Conservation (phyloP, 2,329 filamentous ascomycete species). For the Simplicillium sp. region DNA sequence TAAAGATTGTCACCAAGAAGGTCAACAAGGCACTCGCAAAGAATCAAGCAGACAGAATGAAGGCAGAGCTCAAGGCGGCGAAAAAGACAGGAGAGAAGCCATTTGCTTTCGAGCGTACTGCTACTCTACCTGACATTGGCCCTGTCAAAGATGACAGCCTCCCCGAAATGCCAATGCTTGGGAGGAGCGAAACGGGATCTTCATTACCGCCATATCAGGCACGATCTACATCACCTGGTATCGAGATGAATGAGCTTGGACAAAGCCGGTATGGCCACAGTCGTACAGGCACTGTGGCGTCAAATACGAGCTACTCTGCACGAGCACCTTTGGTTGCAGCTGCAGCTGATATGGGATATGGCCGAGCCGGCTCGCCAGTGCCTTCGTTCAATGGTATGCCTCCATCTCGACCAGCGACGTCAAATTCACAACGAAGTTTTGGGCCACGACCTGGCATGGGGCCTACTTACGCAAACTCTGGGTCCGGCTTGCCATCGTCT, state of each 20-base stretch:
- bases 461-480: slow-evolving; percentile 10
- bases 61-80: slow-evolving; percentile 38
- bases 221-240: slow-evolving; percentile 43
- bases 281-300: slow-evolving; percentile 44
- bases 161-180: slow-evolving; percentile 38
- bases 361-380: slow-evolving; percentile 24
- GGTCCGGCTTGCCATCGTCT: slow-evolving; percentile 12
- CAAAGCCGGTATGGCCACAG: slow-evolving; percentile 36
- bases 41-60: slow-evolving; percentile 53
- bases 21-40: slow-evolving; percentile 83
- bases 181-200: slow-evolving; percentile 42
- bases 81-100: slow-evolving; percentile 44
- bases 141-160: slow-evolving; percentile 34
- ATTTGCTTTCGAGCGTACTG: slow-evolving; percentile 38
- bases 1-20: slow-evolving; percentile 75
- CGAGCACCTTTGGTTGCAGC: slow-evolving; percentile 52
- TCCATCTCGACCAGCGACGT: slow-evolving; percentile 24
- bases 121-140: slow-evolving; percentile 53
- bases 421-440: slow-evolving; percentile 24
- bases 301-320: slow-evolving; percentile 52
- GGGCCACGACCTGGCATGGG: slow-evolving; percentile 10
- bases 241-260: slow-evolving; percentile 44
- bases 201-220: slow-evolving; percentile 57
- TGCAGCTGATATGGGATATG: slow-evolving; percentile 52
- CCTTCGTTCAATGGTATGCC: slow-evolving; percentile 17